These are phyloP conservation scores for Nasturtium officinale DNA, from an alignment of 345 rosid genomes.

Conservation along the genomic window DNA sequence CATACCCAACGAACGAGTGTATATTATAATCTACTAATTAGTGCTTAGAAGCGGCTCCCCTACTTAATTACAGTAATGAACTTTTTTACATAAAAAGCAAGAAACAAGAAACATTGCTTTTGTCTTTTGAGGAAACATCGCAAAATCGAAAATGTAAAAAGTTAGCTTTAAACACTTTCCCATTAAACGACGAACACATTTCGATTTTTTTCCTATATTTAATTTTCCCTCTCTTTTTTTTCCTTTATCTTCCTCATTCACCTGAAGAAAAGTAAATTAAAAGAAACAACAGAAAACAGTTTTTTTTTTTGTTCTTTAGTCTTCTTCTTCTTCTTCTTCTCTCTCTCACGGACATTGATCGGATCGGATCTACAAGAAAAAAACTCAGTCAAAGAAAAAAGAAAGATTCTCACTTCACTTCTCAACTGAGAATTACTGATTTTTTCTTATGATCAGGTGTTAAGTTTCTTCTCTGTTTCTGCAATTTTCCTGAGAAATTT, in stretches of 20 bases:
- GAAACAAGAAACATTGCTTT: slow-evolving; percentile 43
- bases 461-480: slow-evolving; percentile 19
- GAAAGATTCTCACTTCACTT: slow-evolving; percentile 28
- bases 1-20: slow-evolving; percentile 16
- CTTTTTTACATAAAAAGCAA: neutral
- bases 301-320: slow-evolving; percentile 21
- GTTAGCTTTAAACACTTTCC: slow-evolving; percentile 23
- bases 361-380: slow-evolving; percentile 58
- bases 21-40: slow-evolving; percentile 29
- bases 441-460: slow-evolving; percentile 55
- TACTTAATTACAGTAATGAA: slow-evolving; percentile 32
- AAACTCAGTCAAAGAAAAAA: slow-evolving; percentile 29
- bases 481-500: slow-evolving; percentile 13
- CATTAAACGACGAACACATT: slow-evolving; percentile 46
- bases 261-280: slow-evolving; percentile 34
- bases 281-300: slow-evolving; percentile 14
- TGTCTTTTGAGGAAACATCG: slow-evolving; percentile 42
- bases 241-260: slow-evolving; percentile 14
- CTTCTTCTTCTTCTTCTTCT: slow-evolving; percentile 25
- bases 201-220: neutral
- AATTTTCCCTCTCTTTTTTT: neutral
- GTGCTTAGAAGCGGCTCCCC: slow-evolving; percentile 32
- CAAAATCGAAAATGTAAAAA: slow-evolving; percentile 34
- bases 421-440: slow-evolving; percentile 35
- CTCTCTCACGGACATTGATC: slow-evolving; percentile 38